Conservation (phyloP, 1,284 basidiomycete species). For the Leccinum huronense region DNA sequence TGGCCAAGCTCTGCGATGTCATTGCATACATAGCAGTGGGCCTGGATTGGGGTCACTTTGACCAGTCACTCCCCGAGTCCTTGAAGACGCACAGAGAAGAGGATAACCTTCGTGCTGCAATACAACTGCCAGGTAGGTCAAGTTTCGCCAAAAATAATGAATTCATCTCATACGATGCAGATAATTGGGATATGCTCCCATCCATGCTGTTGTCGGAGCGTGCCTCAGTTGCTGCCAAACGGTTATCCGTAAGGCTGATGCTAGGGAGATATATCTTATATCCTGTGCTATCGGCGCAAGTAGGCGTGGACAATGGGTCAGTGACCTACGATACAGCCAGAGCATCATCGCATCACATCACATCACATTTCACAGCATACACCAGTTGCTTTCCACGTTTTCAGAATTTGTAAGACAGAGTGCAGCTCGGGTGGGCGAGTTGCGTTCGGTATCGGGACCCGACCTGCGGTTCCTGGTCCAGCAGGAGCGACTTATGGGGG, state of each 20-base stretch:
- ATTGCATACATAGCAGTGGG: conserved; percentile 39
- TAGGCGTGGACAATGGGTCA: conserved; percentile 20
- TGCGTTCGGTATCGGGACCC: conserved; percentile 9
- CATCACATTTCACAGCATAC: conserved; percentile 19
- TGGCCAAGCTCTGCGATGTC: conserved; percentile 52
- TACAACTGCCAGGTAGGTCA: conserved; percentile 60
- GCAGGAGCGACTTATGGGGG: conserved; percentile 44
- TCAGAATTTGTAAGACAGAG: conserved; percentile 26
- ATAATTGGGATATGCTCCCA: conserved; percentile 49
- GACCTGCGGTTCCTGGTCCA: conserved; percentile 18
- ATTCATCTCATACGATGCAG: conserved; percentile 29
- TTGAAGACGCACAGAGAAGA: conserved; percentile 46
- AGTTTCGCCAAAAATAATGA: conserved; percentile 2
- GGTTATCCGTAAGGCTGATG: conserved; percentile 52
- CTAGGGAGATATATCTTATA: conserved; percentile 55
- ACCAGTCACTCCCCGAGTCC: conserved; percentile 27
- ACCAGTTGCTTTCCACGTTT: conserved; percentile 19
- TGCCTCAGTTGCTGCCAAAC: conserved; percentile 57
- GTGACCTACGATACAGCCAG: conserved; percentile 13
- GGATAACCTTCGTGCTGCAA: conserved; percentile 53
- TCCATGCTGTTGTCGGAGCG: conserved; percentile 44
- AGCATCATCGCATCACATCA: conserved; percentile 2
- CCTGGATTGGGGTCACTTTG: conserved; percentile 18
- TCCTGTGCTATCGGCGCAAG: conserved; percentile 30
- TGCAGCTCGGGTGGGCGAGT: conserved; percentile 18